Conservation (phyloP, 192 early-diverging fungal genomes). For the Cetraspora pellucida region DNA sequence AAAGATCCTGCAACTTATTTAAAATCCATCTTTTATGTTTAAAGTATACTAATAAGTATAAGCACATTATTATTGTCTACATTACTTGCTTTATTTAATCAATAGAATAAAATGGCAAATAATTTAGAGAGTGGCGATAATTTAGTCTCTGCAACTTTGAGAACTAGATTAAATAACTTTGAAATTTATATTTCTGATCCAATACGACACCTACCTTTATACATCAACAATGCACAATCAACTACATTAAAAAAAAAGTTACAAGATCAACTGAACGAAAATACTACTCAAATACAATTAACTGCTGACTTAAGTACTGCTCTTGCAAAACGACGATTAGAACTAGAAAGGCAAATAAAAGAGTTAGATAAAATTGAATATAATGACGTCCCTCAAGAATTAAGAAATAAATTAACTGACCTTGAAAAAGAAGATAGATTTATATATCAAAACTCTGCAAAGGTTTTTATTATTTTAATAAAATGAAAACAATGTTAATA, state of each 20-base stretch:
- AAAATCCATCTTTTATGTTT: too few relatives aligned
- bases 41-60: too few relatives aligned
- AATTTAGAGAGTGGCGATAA: too few relatives aligned
- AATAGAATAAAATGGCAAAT: too few relatives aligned
- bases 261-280: slow-evolving; percentile 29
- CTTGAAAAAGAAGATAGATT: slow-evolving; percentile 13
- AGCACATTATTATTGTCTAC: too few relatives aligned
- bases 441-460: background rate
- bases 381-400: slow-evolving; percentile 9
- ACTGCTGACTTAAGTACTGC: slow-evolving; percentile 26
- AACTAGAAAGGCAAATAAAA: slow-evolving; percentile 17
- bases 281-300: background rate
- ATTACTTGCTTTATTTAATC: too few relatives aligned
- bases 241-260: slow-evolving; percentile 24
- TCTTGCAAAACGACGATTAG: background rate
- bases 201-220: background rate
- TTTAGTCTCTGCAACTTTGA: too few relatives aligned
- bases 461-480: background rate
- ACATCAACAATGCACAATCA: background rate
- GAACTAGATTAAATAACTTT: too few relatives aligned
- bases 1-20: too few relatives aligned
- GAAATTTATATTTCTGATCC: too few relatives aligned
- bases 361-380: slow-evolving; percentile 26
- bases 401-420: slow-evolving; percentile 17
- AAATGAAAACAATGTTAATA: too few relatives aligned